Evolutionary conservation across 352 stramenopile species (phyloP).

Genomic region (Globisporangium rhizosaccharum): DNA sequence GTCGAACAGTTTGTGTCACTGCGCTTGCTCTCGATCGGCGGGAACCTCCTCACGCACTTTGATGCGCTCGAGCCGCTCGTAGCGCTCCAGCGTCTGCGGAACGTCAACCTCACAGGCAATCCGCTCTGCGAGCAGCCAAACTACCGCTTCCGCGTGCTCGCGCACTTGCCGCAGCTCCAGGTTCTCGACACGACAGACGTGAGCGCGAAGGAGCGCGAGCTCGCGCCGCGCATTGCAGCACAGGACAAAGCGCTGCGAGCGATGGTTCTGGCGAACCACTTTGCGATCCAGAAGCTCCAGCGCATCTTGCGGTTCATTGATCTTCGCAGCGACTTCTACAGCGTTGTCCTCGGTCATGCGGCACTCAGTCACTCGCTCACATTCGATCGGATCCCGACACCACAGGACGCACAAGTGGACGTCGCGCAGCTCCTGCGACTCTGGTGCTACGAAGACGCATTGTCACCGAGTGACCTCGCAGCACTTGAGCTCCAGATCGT

Average conservation of each 20-base stretch:
- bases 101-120: slow-evolving; percentile 71
- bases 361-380: neutral
- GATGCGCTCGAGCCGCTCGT: slow-evolving; percentile 32
- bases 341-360: slow-evolving; percentile 19
- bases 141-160: slow-evolving; percentile 58
- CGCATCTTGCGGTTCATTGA: slow-evolving; percentile 36
- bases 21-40: slow-evolving; percentile 56
- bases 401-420: slow-evolving; percentile 33
- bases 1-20: slow-evolving; percentile 59
- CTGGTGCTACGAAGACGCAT: slow-evolving; percentile 40
- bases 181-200: slow-evolving; percentile 63
- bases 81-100: slow-evolving; percentile 36
- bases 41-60: slow-evolving; percentile 48
- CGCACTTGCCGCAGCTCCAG: slow-evolving; percentile 35
- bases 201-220: slow-evolving; percentile 44
- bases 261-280: slow-evolving; percentile 61
- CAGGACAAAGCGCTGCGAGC: slow-evolving; percentile 45
- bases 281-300: slow-evolving; percentile 68
- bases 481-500: slow-evolving; percentile 56
- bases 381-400: slow-evolving; percentile 56
- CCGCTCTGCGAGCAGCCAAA: slow-evolving; percentile 68
- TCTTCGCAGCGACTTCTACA: slow-evolving; percentile 59
- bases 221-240: slow-evolving; percentile 38
- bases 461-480: slow-evolving; percentile 24
- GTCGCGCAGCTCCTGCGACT: slow-evolving; percentile 35